Base-by-base conservation (phyloP, 495 filamentous ascomycete genomes). In the Pyrenula massariospora region DNA sequence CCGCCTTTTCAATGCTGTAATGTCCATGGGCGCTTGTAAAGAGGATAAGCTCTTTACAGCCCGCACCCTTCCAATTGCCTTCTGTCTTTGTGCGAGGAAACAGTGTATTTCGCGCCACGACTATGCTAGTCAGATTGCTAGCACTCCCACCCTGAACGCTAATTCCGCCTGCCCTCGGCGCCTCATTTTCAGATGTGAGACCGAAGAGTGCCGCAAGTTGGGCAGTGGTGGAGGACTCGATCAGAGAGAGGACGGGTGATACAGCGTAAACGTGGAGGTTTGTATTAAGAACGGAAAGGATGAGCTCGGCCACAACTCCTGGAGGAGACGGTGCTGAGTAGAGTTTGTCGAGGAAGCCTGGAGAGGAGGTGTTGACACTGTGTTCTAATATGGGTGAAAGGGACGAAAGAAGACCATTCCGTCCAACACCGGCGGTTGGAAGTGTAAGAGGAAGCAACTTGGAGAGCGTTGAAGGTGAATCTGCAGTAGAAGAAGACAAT, bases 341-440 rank as follows among this genome's bases (percentile, higher is more conserved):
- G 25, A 95, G 73, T 73, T 95, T 95, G 69, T 95, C 89, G 66
- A 96, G 69, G 70, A 98, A 96, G 8, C 91, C 93, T 64, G 91
- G 89, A 67, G 92, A 86, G 91, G 92, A 97, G 25, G 92, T 96
- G 69, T 97, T 97, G 62, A 96, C 92, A 52, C 83, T 87, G 72
- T 93, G 88, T 54, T 79, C 75, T 54, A 96, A 74, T 25, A 94
- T 73, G 60, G 82, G 77, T 58, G 81, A 70, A 24, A 92, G 74
- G 2, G 80, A 70, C 22, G 79, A 66, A 21, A 92, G 68, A 53
- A 96, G 66, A 0, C 89, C 90, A 12, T 86, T 81, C 62, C 86
- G 84, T 1, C 86, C 88, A 36, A 73, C 70, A 10, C 86, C 87
- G 50, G 78, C 70, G 12, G 73, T 67, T 1, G 90, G 89, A 5